These are phyloP conservation scores for Candida chauliodis DNA, from an alignment of 805 yeast genomes.

Conservation along the genomic window DNA sequence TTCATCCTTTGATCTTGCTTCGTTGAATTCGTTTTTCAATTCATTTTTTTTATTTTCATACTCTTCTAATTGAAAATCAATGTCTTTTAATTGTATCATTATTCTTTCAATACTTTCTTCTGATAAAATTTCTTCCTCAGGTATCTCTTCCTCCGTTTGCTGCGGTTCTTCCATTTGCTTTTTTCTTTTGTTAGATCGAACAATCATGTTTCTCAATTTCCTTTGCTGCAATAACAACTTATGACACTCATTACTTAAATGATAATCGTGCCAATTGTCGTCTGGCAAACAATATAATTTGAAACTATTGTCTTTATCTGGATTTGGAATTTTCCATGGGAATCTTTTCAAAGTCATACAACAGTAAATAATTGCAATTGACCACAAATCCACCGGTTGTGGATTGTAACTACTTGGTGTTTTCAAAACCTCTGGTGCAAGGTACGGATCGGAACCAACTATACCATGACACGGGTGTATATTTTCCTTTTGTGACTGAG, in stretches of 20 bases:
- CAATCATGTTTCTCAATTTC: conserved; percentile 47
- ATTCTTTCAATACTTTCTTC: conserved; percentile 32
- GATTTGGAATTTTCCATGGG: conserved; percentile 92
- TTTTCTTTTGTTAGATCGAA: conserved; percentile 40
- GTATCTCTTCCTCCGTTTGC: conserved; percentile 12
- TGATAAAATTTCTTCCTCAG: conserved; percentile 23
- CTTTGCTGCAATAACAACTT: conserved; percentile 58
- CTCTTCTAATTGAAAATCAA: conserved; percentile 34
- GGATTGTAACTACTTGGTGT: conserved; percentile 67
- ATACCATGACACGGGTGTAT: conserved; percentile 79
- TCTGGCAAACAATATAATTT: conserved; percentile 79
- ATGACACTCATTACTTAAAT: conserved; percentile 68
- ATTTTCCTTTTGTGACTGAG: conserved; percentile 35
- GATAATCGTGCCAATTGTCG: conserved; percentile 75
- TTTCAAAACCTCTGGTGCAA: conserved; percentile 87
- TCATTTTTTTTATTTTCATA: conserved; percentile 33
- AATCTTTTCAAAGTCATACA: conserved; percentile 90
- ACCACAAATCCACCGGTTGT: conserved; percentile 92
- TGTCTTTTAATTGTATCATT: conserved; percentile 31
- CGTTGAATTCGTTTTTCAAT: conserved; percentile 29
- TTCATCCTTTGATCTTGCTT: conserved; percentile 13
- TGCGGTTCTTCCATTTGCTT: conserved; percentile 18
- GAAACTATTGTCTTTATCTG: conserved; percentile 71
- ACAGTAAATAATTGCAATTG: conserved; percentile 84
- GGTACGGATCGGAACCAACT: conserved; percentile 83